Evolutionary conservation across 352 stramenopile genomes (phyloP), one percentile per base, ranked within the genome.

Genomic region (Phytophthora cryptogea): DNA sequence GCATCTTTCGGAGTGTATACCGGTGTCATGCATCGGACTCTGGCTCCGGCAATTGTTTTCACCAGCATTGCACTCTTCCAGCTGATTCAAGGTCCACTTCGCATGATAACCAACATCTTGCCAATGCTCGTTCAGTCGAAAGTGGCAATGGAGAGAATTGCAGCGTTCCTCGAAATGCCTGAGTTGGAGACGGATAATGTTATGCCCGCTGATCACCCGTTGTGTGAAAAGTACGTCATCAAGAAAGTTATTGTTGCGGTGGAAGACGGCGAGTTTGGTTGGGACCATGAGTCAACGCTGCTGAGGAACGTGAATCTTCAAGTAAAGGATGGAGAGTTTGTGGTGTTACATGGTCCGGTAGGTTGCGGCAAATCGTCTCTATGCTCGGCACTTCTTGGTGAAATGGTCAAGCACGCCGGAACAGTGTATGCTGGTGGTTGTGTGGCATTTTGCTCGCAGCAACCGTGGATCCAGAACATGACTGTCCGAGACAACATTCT

Each of bases 401-500:
- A 99, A 66, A 98, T 99, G 78, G 76, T 90, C 42, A 87, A 88
- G 28, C 20, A 66, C 1, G 16, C 14, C 2, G 78, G 82, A 9
- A 51, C 56, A 0, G 76, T 88, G 1, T 70, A 73, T 28, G 72
- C 88, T 10, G 63, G 67, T 17, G 75, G 67, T n/a, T 54, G 42
- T 40, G 35, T 97, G 3, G 86, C 87, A 5, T 96, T 91, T 64
- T 93, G 76, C 52, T 78, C 88, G n/a, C 92, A 97, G 63, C 77
- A 90, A 31, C 80, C 91, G 20, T 98, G 88, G 85, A 97, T 98
- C 47, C 66, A 97, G 37, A 97, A 97, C 32, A 67, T 79, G 72
- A 79, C 69, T 6, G 57, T 81, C 6, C 72, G 63, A 0, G 66
- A 81, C 16, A 99, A 99, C 66, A 96, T 99, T 56, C 65, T 98